Percentiles rank a stretch among this genome's conserved stretches.
Evolutionary conservation across 2,329 filamentous ascomycete species (phyloP).

Genomic region (Colletotrichum camelliae): DNA sequence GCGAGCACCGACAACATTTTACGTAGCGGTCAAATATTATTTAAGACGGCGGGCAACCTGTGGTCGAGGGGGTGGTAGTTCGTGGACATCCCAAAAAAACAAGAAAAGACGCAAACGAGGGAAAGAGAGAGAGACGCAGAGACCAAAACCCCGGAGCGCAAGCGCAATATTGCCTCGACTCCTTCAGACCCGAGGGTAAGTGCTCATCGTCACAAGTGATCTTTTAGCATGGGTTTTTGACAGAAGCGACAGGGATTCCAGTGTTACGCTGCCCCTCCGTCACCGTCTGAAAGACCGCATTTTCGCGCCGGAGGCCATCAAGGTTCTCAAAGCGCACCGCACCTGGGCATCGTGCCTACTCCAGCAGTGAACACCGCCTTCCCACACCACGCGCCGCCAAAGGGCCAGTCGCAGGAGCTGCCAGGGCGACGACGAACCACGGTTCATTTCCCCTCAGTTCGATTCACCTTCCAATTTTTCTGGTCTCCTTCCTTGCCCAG

Average conservation of each 20-base stretch:
- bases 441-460: background rate
- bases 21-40: background rate
- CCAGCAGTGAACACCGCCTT: slow-evolving; percentile 13
- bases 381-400: background rate
- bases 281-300: slow-evolving; percentile 17
- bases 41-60: background rate
- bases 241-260: slow-evolving; percentile 13
- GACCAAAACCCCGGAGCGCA: background rate
- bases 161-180: background rate
- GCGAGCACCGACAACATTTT: background rate
- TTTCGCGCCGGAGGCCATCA: slow-evolving; percentile 21
- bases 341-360: background rate
- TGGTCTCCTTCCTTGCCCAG: background rate
- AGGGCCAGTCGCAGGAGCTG: background rate
- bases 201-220: background rate
- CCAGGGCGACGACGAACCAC: background rate
- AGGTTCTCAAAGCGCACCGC: slow-evolving; percentile 17
- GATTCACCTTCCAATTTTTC: background rate
- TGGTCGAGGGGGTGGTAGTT: background rate
- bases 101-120: background rate
- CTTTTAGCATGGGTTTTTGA: slow-evolving; percentile 4
- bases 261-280: slow-evolving; percentile 22
- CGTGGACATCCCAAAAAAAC: no score
- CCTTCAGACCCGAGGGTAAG: background rate
- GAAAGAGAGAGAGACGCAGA: background rate